Base-by-base conservation (phyloP, 1,284 basidiomycete species). In the Rhodotorula glutinis region DNA sequence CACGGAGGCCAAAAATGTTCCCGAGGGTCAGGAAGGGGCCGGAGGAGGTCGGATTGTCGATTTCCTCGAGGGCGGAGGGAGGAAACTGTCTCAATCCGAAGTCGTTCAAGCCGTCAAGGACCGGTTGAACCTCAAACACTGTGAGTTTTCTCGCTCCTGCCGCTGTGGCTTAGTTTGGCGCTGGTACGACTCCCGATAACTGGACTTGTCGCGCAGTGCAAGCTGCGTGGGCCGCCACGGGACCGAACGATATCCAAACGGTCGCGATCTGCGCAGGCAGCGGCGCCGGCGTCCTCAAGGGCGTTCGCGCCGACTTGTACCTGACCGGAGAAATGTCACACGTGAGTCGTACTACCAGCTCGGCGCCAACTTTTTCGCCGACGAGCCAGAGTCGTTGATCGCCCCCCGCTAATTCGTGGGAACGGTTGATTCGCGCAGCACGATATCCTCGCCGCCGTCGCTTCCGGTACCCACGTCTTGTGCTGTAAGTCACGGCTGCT, bases 181-280 rank as follows among this genome's bases (percentile, higher is more conserved):
- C n/a, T n/a, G n/a, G n/a, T n/a, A n/a, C n/a, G n/a, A n/a, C n/a
- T n/a, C n/a, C n/a, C n/a, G n/a, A n/a, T n/a, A n/a, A n/a, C 41
- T 44, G 5, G 1, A 9, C 29, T 10, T 16, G n/a, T 4, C 27
- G 4, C 11, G 14, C 53, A 73, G 72, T 70, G 5, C 72, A 73
- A 68, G 70, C 66, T 1, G 72, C 72, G 0, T 67, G 67, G 63
- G 57, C 72, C 0, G 25, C 60, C 1, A 33, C 44, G 1, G 72
- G 72, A 21, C 10, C 57, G 3, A 27, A 53, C 3, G 29, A 33
- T 2, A 67, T 73, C 51, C 27, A 33, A 43, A 72, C 67, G 1
- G 60, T 71, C 41, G 72, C 65, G 8, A 67, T 73, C 30, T 72
- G 70, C 53, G 72, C 72, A 0, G 72, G 72, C 2, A 66, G 63